Conservation (phyloP, 305 asterid genomes). For the Fraxinus platypoda region DNA sequence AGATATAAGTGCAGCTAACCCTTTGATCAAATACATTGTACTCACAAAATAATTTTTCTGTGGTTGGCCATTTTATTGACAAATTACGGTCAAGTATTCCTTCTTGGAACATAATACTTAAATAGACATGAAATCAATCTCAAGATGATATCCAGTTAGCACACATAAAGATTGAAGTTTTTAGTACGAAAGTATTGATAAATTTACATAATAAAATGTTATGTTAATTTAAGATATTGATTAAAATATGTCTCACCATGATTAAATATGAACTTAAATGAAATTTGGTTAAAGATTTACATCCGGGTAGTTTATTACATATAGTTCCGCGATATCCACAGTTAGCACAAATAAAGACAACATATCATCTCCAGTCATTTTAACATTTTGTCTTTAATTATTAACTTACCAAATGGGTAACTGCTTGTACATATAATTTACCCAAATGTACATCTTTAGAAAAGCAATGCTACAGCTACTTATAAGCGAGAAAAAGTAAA, state of each 20-base stretch:
- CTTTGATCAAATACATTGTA: background rate
- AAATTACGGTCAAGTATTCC: background rate
- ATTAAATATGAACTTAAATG: background rate
- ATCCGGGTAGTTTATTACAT: background rate
- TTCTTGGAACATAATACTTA: background rate
- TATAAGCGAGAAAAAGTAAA: background rate
- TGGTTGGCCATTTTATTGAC: background rate
- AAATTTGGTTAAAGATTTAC: background rate
- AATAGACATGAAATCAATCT: background rate
- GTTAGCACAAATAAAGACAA: background rate
- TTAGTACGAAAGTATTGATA: background rate
- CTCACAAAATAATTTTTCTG: background rate
- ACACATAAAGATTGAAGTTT: background rate
- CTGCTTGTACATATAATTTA: background rate
- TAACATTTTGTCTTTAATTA: background rate
- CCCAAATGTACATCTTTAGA: background rate
- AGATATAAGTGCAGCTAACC: constrained; percentile 8
- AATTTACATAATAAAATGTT: background rate
- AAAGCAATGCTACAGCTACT: background rate
- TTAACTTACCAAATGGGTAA: background rate
- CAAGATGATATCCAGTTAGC: background rate
- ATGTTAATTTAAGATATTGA: background rate
- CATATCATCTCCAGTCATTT: background rate
- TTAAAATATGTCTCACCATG: background rate
- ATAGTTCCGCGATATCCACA: background rate